These are phyloP conservation scores for Corynascus novoguineensis DNA, from an alignment of 495 filamentous ascomycete genomes.

Conservation along the genomic window DNA sequence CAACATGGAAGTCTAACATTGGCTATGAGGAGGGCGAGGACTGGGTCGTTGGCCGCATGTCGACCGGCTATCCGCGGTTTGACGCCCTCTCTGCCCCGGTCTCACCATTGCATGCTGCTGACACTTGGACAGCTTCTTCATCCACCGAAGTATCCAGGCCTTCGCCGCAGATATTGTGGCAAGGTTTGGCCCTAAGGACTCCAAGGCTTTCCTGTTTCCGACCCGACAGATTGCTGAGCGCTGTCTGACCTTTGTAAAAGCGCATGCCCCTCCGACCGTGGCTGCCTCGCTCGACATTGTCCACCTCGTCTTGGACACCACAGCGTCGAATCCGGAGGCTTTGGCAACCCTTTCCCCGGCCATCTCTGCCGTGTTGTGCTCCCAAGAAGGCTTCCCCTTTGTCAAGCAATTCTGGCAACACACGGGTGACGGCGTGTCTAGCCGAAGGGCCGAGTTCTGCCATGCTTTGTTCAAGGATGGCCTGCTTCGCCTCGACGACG, in stretches of 20 bases:
- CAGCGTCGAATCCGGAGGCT: slow-evolving; percentile 45
- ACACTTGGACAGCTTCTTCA: slow-evolving; percentile 66
- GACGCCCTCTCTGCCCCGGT: background rate
- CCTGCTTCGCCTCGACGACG: slow-evolving; percentile 53
- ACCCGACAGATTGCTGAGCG: slow-evolving; percentile 58
- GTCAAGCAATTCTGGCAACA: slow-evolving; percentile 97
- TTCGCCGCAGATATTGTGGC: slow-evolving; percentile 64
- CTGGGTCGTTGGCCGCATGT: slow-evolving; percentile 79
- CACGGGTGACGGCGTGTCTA: slow-evolving; percentile 89
- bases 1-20: slow-evolving; percentile 86
- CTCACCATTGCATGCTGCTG: background rate
- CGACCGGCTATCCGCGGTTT: slow-evolving; percentile 85
- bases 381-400: slow-evolving; percentile 54
- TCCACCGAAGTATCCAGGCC: slow-evolving; percentile 74
- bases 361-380: slow-evolving; percentile 69
- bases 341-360: slow-evolving; percentile 37
- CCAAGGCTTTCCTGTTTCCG: slow-evolving; percentile 77
- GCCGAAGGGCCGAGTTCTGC: slow-evolving; percentile 86
- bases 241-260: slow-evolving; percentile 66
- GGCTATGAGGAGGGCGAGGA: slow-evolving; percentile 89
- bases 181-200: slow-evolving; percentile 53
- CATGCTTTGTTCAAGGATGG: slow-evolving; percentile 66
- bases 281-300: slow-evolving; percentile 54
- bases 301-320: slow-evolving; percentile 56
- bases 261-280: slow-evolving; percentile 46